These are phyloP conservation scores for Mycena capillaripes DNA, from an alignment of 768 basidiomycete species.

Conservation along the genomic window DNA sequence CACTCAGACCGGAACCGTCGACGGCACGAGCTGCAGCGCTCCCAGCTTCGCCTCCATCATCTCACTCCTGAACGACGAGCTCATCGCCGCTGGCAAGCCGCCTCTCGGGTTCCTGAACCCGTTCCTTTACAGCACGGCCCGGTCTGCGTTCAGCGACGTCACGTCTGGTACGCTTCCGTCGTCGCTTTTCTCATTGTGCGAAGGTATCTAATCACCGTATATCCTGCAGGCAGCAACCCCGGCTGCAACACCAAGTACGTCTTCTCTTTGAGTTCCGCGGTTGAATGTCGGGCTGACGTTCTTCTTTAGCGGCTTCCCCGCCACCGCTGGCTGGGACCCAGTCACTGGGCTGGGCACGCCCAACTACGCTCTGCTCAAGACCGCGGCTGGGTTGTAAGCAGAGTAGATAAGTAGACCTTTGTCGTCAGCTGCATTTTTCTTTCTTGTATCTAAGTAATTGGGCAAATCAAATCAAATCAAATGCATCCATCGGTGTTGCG, in stretches of 20 bases:
- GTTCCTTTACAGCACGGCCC: constrained; percentile 50
- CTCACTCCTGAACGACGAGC: constrained; percentile 59
- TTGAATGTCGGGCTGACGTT: neutral
- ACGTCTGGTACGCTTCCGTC: constrained; percentile 30
- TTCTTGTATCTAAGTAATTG: too few species aligned
- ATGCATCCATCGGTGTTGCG: too few species aligned
- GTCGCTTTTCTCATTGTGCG: neutral
- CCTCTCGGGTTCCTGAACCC: constrained; percentile 51
- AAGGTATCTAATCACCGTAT: neutral
- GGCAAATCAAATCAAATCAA: too few species aligned
- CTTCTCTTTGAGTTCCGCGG: neutral
- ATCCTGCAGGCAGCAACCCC: constrained; percentile 48
- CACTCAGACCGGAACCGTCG: constrained; percentile 26
- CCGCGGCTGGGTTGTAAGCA: too few species aligned
- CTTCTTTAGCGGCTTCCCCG: constrained; percentile 19
- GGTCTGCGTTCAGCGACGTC: constrained; percentile 52
- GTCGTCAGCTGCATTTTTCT: too few species aligned
- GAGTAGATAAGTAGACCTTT: too few species aligned
- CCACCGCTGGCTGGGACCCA: constrained; percentile 15
- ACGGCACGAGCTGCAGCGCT: constrained; percentile 58
- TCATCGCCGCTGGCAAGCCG: constrained; percentile 44
- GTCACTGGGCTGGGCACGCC: too few species aligned
- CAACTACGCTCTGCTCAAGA: constrained; percentile 3
- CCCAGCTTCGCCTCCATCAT: constrained; percentile 61
- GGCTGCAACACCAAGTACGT: constrained; percentile 50